Conservation (phyloP, 352 stramenopile genomes). For the Phytophthora agathidicida region DNA sequence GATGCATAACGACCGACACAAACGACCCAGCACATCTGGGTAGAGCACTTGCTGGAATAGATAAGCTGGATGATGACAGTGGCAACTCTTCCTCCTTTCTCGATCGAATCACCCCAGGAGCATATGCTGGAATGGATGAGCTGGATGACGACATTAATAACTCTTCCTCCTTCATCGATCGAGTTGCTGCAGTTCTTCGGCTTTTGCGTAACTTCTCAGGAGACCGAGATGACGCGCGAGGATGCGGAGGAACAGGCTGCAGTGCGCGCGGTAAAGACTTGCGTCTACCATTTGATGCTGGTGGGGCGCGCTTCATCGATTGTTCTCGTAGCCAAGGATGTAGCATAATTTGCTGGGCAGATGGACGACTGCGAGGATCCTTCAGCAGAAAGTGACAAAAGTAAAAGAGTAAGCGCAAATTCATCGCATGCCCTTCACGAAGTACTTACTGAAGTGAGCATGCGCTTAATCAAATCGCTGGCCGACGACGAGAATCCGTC, state of each 20-base stretch:
- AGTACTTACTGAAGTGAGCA: conserved; percentile 53
- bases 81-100: conserved; percentile 20
- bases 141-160: conserved; percentile 17
- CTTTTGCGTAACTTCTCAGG: conserved; percentile 23
- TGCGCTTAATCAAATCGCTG: conserved; percentile 64
- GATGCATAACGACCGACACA: conserved; percentile 49
- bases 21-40: conserved; percentile 5
- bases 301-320: conserved; percentile 13
- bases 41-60: conserved; percentile 1
- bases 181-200: conserved; percentile 12
- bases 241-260: conserved; percentile 25
- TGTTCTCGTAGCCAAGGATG: conserved; percentile 61
- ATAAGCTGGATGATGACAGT: conserved; percentile 22
- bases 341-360: conserved; percentile 54
- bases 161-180: conserved; percentile 24
- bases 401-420: neutral
- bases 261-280: conserved; percentile 11
- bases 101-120: conserved; percentile 11
- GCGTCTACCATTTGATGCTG: conserved; percentile 13
- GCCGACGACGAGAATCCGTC: conserved; percentile 59
- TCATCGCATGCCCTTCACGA: neutral
- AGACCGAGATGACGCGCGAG: conserved; percentile 18
- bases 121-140: no score
- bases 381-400: conserved; percentile 17
- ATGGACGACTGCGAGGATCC: conserved; percentile 49